Evolutionary conservation across 352 stramenopile species (phyloP).

Genomic region (Pythium plurisporium): DNA sequence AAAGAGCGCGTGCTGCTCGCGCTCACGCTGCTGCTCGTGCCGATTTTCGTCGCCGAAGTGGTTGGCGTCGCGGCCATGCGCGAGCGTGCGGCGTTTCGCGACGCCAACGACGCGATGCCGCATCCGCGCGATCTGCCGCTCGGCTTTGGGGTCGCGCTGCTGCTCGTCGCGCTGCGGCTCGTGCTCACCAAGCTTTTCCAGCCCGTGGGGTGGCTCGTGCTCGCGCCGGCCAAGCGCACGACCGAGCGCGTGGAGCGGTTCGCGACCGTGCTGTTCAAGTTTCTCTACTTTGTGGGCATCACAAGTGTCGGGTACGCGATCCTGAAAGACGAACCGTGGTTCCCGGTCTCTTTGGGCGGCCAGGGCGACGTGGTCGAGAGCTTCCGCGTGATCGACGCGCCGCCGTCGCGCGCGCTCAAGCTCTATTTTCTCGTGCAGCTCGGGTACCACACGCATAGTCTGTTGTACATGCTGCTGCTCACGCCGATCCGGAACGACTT

Average conservation of each 20-base stretch:
- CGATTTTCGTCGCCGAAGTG: slow-evolving; percentile 49
- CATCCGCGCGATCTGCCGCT: slow-evolving; percentile 40
- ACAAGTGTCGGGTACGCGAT: slow-evolving; percentile 34
- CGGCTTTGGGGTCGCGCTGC: slow-evolving; percentile 24
- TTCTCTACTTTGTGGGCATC: slow-evolving; percentile 56
- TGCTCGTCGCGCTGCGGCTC: slow-evolving; percentile 42
- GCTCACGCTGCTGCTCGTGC: slow-evolving; percentile 54
- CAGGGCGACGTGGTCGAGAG: slow-evolving; percentile 27
- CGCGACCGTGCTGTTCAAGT: slow-evolving; percentile 67
- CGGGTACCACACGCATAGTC: slow-evolving; percentile 51
- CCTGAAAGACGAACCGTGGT: slow-evolving; percentile 49
- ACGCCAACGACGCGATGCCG: slow-evolving; percentile 35
- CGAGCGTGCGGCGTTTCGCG: slow-evolving; percentile 24
- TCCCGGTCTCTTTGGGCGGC: slow-evolving; percentile 39
- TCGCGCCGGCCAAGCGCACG: slow-evolving; percentile 49
- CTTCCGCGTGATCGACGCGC: slow-evolving; percentile 28
- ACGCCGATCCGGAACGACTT: slow-evolving; percentile 60
- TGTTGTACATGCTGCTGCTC: slow-evolving; percentile 53
- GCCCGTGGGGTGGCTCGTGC: slow-evolving; percentile 38
- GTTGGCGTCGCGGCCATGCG: slow-evolving; percentile 48
- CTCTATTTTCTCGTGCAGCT: slow-evolving; percentile 51
- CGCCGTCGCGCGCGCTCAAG: slow-evolving; percentile 32
- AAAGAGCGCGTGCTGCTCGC: slow-evolving; percentile 60
- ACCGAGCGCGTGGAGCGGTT: slow-evolving; percentile 58
- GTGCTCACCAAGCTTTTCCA: slow-evolving; percentile 31